Evolutionary conservation across 345 rosid species (phyloP).

Genomic region (Euphorbia lathyris): DNA sequence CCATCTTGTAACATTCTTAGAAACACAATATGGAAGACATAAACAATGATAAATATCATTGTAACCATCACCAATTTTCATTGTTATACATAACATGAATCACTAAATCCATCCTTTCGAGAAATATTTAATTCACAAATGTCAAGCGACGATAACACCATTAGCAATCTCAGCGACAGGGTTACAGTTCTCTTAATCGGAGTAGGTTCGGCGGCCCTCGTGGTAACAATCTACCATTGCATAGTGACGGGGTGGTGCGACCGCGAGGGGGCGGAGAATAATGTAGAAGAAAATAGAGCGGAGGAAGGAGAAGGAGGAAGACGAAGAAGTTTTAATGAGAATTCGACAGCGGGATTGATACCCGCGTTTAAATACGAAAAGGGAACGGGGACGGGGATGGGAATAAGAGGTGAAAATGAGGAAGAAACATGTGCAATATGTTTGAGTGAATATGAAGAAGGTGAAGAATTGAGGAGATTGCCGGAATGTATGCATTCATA

Average conservation of each 20-base stretch:
- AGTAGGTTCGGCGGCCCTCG: constrained; percentile 31
- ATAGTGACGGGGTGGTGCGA: constrained; percentile 27
- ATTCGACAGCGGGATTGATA: constrained; percentile 31
- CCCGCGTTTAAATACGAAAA: constrained; percentile 37
- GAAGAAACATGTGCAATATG: constrained; percentile 33
- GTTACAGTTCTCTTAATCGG: constrained; percentile 24
- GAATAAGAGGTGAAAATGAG: constrained; percentile 21
- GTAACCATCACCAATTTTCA: no score
- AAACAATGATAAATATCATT: no score
- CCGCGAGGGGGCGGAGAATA: background rate
- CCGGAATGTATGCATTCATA: constrained; percentile 35
- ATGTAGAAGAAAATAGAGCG: background rate
- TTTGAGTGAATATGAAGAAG: constrained; percentile 32
- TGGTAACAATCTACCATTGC: constrained; percentile 44
- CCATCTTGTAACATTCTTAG: no score
- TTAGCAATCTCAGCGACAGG: background rate
- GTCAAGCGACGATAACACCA: background rate
- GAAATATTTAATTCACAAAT: background rate
- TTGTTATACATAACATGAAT: no score
- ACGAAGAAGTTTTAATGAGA: constrained; percentile 25
- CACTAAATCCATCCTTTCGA: no score
- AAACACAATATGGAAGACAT: no score
- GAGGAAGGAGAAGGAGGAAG: constrained; percentile 3
- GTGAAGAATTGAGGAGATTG: constrained; percentile 26
- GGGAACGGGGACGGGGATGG: constrained; percentile 21